Evolutionary conservation across 2,329 filamentous ascomycete genomes (phyloP).

Genomic region (Xylaria sp.): DNA sequence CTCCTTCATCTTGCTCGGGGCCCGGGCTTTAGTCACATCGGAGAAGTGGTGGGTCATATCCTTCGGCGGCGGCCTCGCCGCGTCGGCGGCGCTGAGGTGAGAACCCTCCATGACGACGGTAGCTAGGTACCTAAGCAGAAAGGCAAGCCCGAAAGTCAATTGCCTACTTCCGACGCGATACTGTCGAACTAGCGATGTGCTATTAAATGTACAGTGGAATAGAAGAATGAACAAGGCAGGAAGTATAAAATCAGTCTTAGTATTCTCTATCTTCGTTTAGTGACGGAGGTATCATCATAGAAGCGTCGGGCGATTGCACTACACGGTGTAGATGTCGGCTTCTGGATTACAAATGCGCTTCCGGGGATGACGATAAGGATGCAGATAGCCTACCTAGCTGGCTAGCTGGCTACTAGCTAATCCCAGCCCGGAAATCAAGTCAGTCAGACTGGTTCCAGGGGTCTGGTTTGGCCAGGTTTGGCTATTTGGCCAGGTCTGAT

Average conservation of each 20-base stretch:
- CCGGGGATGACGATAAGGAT: conserved; percentile 15
- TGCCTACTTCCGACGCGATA: no score
- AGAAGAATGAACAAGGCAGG: no score
- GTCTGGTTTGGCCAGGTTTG: no score
- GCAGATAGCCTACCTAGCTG: conserved; percentile 11
- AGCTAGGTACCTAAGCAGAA: not conserved
- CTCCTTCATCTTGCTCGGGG: conserved; percentile 70
- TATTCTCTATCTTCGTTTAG: no score
- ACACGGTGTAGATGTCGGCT: conserved; percentile 10
- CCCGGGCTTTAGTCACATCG: conserved; percentile 65
- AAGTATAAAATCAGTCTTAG: no score
- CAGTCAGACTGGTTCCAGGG: not conserved
- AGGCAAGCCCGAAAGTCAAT: not conserved
- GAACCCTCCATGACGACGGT: conserved; percentile 26
- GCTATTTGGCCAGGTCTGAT: no score
- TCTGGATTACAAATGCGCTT: conserved; percentile 15
- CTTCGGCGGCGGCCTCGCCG: conserved; percentile 53
- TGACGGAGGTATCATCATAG: no score
- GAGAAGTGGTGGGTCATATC: conserved; percentile 83
- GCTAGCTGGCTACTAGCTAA: conserved; percentile 6
- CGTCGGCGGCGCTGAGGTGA: conserved; percentile 17
- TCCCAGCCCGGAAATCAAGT: no score
- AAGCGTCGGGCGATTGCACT: conserved; percentile 3
- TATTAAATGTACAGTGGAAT: no score
- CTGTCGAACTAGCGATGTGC: no score